Conservation (phyloP, 2,329 filamentous ascomycete species). For the Venturia pyrina region DNA sequence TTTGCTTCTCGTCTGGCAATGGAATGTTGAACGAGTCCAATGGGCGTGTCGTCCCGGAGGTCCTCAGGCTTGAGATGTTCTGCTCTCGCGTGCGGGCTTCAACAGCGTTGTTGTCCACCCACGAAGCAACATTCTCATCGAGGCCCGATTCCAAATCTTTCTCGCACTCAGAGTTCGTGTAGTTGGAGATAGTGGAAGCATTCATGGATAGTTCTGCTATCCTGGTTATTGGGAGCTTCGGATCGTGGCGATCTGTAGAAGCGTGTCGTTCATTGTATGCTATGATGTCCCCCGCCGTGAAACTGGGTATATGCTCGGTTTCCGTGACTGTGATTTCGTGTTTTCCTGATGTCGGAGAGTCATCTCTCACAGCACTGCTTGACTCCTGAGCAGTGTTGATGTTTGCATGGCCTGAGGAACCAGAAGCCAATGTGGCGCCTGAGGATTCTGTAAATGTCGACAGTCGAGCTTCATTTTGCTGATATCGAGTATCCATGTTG, state of each 20-base stretch:
- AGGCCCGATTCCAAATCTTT: neutral
- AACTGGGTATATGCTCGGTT: neutral
- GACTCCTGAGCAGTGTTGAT: neutral
- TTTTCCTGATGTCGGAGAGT: neutral
- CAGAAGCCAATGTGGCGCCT: neutral
- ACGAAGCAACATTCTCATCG: neutral
- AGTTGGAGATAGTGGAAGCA: neutral
- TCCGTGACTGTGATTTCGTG: neutral
- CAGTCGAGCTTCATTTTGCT: neutral
- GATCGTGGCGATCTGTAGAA: neutral
- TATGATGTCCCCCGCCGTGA: neutral
- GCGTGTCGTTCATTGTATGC: neutral
- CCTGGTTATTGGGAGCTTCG: neutral
- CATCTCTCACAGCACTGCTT: neutral
- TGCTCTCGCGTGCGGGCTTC: neutral
- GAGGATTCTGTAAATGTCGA: neutral
- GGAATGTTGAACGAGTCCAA: slow-evolving; percentile 5
- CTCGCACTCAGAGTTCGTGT: neutral
- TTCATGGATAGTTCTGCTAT: neutral
- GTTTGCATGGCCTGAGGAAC: neutral
- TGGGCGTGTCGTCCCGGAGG: neutral
- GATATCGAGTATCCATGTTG: neutral
- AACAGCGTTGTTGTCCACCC: neutral
- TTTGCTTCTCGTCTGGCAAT: slow-evolving; percentile 8
- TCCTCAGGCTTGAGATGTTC: neutral